A percentile compares a stretch with the other conserved stretches of the same genome.
Evolutionary conservation across 2,329 filamentous ascomycete genomes (phyloP).

Genomic region (Rhexocercosporidium sp.): DNA sequence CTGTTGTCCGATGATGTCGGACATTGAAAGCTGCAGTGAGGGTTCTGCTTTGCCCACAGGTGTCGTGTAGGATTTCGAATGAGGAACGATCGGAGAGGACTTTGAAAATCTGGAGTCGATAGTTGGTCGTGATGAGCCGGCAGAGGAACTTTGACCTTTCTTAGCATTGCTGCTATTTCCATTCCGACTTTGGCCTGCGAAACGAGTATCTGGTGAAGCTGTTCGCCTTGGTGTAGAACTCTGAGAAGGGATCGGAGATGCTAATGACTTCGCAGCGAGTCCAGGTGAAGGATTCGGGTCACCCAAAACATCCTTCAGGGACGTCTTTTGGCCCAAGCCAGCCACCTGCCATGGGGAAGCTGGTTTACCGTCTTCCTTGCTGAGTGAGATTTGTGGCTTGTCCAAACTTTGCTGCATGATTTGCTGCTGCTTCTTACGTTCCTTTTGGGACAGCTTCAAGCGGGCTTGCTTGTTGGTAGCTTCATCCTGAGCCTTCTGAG

Average conservation of each 20-base stretch:
- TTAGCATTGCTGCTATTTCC: slow-evolving; percentile 21
- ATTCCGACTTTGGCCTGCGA: slow-evolving; percentile 57
- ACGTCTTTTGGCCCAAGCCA: slow-evolving; percentile 52
- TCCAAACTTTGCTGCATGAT: slow-evolving; percentile 46
- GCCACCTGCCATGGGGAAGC: slow-evolving; percentile 71
- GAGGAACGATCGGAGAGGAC: slow-evolving; percentile 54
- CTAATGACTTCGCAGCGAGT: slow-evolving; percentile 35
- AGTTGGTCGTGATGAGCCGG: slow-evolving; percentile 21
- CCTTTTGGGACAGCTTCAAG: slow-evolving; percentile 84
- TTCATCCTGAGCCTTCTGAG: slow-evolving; percentile 48
- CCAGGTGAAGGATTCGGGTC: slow-evolving; percentile 41
- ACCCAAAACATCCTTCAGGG: slow-evolving; percentile 55
- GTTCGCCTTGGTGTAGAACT: slow-evolving; percentile 51
- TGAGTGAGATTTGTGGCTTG: slow-evolving; percentile 52
- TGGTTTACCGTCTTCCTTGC: slow-evolving; percentile 46
- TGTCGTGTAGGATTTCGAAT: slow-evolving; percentile 65
- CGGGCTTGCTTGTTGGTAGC: slow-evolving; percentile 46
- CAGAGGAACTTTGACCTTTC: slow-evolving; percentile 24
- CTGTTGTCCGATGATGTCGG: slow-evolving; percentile 88
- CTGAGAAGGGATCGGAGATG: slow-evolving; percentile 36
- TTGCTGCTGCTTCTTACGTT: slow-evolving; percentile 83
- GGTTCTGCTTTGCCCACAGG: slow-evolving; percentile 65
- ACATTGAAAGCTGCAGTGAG: slow-evolving; percentile 74
- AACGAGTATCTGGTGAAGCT: slow-evolving; percentile 67
- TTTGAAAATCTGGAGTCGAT: slow-evolving; percentile 35